Evolutionary conservation across 2,329 filamentous ascomycete species (phyloP), one percentile per base, ranked within the genome.

Genomic region (Curvularia spicifera): DNA sequence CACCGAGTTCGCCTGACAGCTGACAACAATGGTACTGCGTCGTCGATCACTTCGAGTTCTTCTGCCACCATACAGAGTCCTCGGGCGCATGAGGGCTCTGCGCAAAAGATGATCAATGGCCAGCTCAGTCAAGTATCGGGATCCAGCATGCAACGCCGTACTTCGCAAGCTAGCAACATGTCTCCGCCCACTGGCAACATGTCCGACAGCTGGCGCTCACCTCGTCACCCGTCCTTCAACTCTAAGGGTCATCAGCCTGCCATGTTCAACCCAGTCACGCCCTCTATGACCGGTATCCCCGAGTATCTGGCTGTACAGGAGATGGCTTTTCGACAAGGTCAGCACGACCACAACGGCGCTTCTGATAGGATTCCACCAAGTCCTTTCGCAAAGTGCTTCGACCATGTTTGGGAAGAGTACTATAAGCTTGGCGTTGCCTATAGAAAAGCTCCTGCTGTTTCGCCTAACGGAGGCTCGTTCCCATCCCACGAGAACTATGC

Each of bases 291-390:
- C 20, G 64, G 63, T 20, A 51, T 72, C 13, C 59, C 67, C 9
- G 66, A 71, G 53, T 35, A 52, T 22, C 48, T 64, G 1, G 59
- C 63, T 26, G 68, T 71, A 9, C 64, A 71, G 44, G 69, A 69
- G 43, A 62, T 65, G 51, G 69, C 64, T 10, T 69, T 70, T 47
- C 68, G 68, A 47, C 63, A 66, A 33, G 69, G 68, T 29, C 67
- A 69, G 40, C 51, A 59, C 15, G 64, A 68, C 24, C 45, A 44
- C 12, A 53, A 48, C 29, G 56, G 51, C 15, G 29, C 54, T 18
- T 48, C 49, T 4, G 50, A 60, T 20, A 43, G 57, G 5, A 10
- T 61, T 5, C 61, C 68, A 12, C 10, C 58, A 20, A 72, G 58
- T 29, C 68, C 67, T 1, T 72, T 69, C 43, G 53, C 57, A 2